These are phyloP conservation scores for Pugionium dolabratum DNA, from an alignment of 345 rosid genomes.

Conservation along the genomic window DNA sequence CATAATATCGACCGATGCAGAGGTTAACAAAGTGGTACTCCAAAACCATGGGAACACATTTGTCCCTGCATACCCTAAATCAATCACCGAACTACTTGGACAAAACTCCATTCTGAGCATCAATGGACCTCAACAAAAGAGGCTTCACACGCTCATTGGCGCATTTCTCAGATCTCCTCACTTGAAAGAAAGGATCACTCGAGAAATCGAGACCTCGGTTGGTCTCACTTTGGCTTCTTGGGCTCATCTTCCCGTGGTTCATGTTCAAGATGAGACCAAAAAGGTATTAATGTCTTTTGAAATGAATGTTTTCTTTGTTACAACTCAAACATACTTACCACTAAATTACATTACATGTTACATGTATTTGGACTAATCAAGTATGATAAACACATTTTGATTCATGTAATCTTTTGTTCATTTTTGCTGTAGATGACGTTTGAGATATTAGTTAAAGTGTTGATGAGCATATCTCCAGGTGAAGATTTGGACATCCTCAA, in stretches of 20 bases:
- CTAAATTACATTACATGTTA: neutral
- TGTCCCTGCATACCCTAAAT: conserved; percentile 90
- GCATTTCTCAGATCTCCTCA: conserved; percentile 83
- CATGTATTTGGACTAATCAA: too few species aligned
- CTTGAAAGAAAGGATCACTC: conserved; percentile 63
- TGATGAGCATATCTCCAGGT: conserved; percentile 70
- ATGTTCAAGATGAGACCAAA: conserved; percentile 68
- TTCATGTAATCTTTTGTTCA: neutral
- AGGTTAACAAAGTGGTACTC: conserved; percentile 83
- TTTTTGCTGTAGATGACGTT: conserved; percentile 59
- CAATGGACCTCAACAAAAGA: conserved; percentile 72
- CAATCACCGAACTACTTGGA: conserved; percentile 68
- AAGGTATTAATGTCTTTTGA: conserved; percentile 43
- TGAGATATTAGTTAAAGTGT: conserved; percentile 63
- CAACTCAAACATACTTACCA: too few species aligned
- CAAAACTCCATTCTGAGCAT: conserved; percentile 74
- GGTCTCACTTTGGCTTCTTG: conserved; percentile 57
- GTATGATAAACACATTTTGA: neutral
- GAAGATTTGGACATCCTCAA: conserved; percentile 66
- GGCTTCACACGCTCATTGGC: conserved; percentile 68
- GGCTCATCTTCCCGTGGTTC: conserved; percentile 48
- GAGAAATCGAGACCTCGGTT: conserved; percentile 61
- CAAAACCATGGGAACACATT: conserved; percentile 80
- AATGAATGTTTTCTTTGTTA: too few species aligned
- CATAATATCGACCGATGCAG: conserved; percentile 87